Base-by-base conservation (phyloP, 176 grass and related monocot genomes). In the Otatea glauca region DNA sequence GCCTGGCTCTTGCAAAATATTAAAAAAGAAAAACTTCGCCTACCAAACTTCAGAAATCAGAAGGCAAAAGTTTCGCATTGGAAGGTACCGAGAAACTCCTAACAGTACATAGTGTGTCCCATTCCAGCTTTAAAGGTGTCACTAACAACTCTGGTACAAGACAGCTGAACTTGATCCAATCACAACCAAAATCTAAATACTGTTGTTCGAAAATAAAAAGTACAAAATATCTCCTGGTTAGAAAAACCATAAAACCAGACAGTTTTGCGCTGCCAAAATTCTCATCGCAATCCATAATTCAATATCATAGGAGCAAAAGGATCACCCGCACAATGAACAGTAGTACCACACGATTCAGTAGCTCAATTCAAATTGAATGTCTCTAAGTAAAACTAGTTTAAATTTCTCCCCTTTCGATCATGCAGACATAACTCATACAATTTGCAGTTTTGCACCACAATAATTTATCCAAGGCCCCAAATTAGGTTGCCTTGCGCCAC, bases 41-140 rank as follows among this genome's bases (percentile, higher is more conserved):
- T 82, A 82, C 80, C 89, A 54, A 90, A 84, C 75, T 68, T 79
- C 70, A 87, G 23, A 78, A 69, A 86, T 74, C 50, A 61, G 47
- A 79, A 87, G 60, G 74, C 58, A 74, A 83, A 83, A 38, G 67
- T 49, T 79, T 87, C 81, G n/a, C 32, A 78, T 25, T 77, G 67
- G 84, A 90, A 83, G 74, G 59, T 61, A 79, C 66, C 73, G 72
- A 73, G 79, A 44, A 86, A 83, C 74, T 80, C 53, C 72, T 73
- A 86, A 78, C 37, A 75, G 80, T 70, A 20, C 79, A 81, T 67
- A 80, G 56, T 47, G 77, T 82, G 79, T 23, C 51, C 56, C 45
- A 76, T 65, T 69, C 71, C 59, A 65, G 45, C 83, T 82, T 77
- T 70, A 77, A 53, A 76, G 80, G 47, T 75, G 62, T 81, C 12